Evolutionary conservation across 2,329 filamentous ascomycete genomes (phyloP).

Genomic region (Cryphonectria nitschkei): DNA sequence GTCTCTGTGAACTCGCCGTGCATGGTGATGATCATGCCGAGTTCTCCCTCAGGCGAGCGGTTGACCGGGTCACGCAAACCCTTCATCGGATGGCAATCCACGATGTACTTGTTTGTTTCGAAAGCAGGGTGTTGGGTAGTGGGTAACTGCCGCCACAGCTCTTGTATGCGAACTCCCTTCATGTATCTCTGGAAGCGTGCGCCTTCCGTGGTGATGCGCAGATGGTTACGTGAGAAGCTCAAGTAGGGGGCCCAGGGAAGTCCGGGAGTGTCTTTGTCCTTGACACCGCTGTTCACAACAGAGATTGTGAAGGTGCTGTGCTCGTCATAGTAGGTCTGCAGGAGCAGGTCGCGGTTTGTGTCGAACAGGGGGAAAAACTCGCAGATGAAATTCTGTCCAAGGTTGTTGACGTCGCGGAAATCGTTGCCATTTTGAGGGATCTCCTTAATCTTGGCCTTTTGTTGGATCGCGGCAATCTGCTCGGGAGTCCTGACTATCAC

Average conservation of each 20-base stretch:
- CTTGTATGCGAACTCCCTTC: slow-evolving; percentile 67
- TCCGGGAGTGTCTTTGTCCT: slow-evolving; percentile 45
- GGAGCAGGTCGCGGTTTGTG: slow-evolving; percentile 65
- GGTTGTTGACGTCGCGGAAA: slow-evolving; percentile 73
- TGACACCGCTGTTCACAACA: slow-evolving; percentile 64
- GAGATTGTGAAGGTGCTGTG: slow-evolving; percentile 76
- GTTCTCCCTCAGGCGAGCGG: slow-evolving; percentile 67
- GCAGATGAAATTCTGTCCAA: slow-evolving; percentile 76
- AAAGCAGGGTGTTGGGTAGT: slow-evolving; percentile 76
- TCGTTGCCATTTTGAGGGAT: slow-evolving; percentile 67
- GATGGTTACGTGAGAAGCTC: slow-evolving; percentile 77
- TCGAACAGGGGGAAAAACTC: slow-evolving; percentile 78
- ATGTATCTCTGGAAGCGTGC: slow-evolving; percentile 68
- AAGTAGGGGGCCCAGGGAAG: slow-evolving; percentile 76
- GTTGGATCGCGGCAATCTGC: slow-evolving; percentile 62
- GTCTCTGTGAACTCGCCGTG: slow-evolving; percentile 85
- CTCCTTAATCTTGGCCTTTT: slow-evolving; percentile 56
- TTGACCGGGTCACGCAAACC: slow-evolving; percentile 72
- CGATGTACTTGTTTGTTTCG: slow-evolving; percentile 72
- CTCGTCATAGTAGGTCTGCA: slow-evolving; percentile 73
- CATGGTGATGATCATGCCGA: slow-evolving; percentile 77
- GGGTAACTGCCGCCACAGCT: slow-evolving; percentile 72
- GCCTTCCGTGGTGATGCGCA: slow-evolving; percentile 61
- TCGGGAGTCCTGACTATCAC: slow-evolving; percentile 73
- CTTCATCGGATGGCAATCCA: slow-evolving; percentile 78